Base-by-base conservation (phyloP, 78 protist genomes). In the Isochrysis galbana region DNA sequence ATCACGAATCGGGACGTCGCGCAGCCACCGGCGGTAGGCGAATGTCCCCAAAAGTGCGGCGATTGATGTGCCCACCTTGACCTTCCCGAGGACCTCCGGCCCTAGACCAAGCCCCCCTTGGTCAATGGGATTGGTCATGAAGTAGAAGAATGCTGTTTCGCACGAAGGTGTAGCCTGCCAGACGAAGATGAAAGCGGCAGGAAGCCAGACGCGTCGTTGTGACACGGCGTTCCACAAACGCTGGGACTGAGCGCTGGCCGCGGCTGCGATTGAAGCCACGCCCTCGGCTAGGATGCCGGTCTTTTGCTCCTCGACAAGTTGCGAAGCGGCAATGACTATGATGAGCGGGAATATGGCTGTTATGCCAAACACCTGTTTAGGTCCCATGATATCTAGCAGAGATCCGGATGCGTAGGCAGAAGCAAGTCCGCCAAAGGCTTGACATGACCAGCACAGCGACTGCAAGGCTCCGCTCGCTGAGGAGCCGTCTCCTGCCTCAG, bases 401-500 rank as follows among this genome's bases (percentile, higher is more conserved):
- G 22, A 26, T 36, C 88, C 88, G 26, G 88, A 82, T 2, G 26
- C 1, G 88, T 82, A 82, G n/a, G 88, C 55, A 23, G 67, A 5
- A 26, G 39, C 67, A 11, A 82, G 51, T 17, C 48, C 51, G 41
- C 88, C 88, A 4, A 45, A 17, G 41, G 88, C n/a, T n/a, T 3
- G 39, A 39, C 42, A 41, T 14, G 29, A 0, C 88, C 88, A 82
- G 88, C 88, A 82, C 39, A 82, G 88, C 88, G 88, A 82, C 88
- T 82, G 88, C 39, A 82, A 55, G 67, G 88, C 32, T 48, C 88
- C 88, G 23, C 67, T 26, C 14, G 42, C 5, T 29, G 67, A 48
- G 23, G 88, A 1, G n/a, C 5, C 61, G 26, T 32, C 61, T 19
- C 41, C 86, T 7, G 36, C 0, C 36, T 7, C 77, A 17, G 7